Percentiles rank a stretch among this genome's conserved stretches.
These are phyloP conservation scores for Phoma sp. DNA, from an alignment of 2,329 filamentous ascomycete genomes.

Conservation along the genomic window DNA sequence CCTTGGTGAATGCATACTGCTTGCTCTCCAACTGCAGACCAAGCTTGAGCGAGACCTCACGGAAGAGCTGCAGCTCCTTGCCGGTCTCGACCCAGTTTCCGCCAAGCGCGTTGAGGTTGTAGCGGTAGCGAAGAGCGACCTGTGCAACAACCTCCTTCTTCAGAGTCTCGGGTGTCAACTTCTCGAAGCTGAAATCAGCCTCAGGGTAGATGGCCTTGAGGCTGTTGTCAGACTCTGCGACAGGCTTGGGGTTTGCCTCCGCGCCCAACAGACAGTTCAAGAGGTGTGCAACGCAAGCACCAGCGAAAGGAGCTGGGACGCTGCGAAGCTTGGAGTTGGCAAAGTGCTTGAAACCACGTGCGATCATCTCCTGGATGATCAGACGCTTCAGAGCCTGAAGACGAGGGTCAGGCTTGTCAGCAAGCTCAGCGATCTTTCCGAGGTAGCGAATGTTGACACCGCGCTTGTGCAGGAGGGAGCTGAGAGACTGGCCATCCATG, in stretches of 20 bases:
- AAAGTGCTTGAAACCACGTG: constrained; percentile 95
- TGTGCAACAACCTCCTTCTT: constrained; percentile 74
- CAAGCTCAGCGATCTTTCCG: constrained; percentile 78
- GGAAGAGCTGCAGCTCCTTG: constrained; percentile 81
- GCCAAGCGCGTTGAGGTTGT: constrained; percentile 66
- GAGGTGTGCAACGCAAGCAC: constrained; percentile 81
- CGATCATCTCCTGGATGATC: constrained; percentile 88
- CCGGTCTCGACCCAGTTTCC: constrained; percentile 70
- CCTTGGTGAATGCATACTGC: constrained; percentile 70
- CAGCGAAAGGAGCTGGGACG: constrained; percentile 79
- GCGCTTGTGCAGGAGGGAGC: constrained; percentile 88
- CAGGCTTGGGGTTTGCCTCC: constrained; percentile 76
- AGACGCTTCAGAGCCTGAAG: constrained; percentile 79
- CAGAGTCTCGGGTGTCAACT: constrained; percentile 76
- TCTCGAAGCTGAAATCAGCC: constrained; percentile 80
- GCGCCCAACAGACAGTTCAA: constrained; percentile 90
- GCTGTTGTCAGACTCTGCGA: constrained; percentile 75
- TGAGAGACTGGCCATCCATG: constrained; percentile 95
- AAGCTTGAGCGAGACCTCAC: constrained; percentile 86
- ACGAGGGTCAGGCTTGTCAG: constrained; percentile 65
- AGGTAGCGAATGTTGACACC: constrained; percentile 97
- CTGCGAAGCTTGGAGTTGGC: constrained; percentile 79
- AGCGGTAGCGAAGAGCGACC: constrained; percentile 76
- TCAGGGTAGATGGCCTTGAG: constrained; percentile 80
- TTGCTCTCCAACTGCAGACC: constrained; percentile 87